phyloP scores from a whole-genome alignment of 345 rosid genomes.

The Euphorbia lathyris region DNA sequence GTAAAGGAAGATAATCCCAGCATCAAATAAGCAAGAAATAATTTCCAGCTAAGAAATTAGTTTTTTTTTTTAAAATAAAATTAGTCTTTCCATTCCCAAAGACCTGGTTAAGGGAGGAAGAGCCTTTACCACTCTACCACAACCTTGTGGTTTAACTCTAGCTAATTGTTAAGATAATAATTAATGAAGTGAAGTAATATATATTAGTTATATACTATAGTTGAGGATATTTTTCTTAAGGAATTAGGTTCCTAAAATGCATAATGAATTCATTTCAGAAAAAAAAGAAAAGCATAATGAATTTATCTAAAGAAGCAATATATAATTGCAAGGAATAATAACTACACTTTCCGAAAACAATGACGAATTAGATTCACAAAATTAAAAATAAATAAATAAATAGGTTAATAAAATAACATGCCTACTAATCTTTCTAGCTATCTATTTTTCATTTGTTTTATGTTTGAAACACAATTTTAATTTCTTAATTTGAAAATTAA shows the following conservation, averaged over 20 bases:
- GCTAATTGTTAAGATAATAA: no score
- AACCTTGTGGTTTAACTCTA: no score
- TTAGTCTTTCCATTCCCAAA: no score
- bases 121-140: no score
- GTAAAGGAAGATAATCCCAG: no score
- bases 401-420: slow-evolving; percentile 1
- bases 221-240: neutral
- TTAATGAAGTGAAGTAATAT: neutral
- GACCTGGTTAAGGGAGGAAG: no score
- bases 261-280: neutral
- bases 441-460: neutral
- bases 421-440: neutral
- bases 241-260: neutral
- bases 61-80: no score
- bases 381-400: neutral
- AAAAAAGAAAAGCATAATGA: neutral
- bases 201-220: no score
- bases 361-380: slow-evolving; percentile 15
- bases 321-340: neutral
- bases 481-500: neutral
- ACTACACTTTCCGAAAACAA: neutral
- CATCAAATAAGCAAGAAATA: no score
- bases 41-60: no score
- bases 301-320: neutral
- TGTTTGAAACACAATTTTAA: no score